These are phyloP conservation scores for Lumnitzera racemosa DNA, from an alignment of 345 rosid genomes.

Conservation along the genomic window DNA sequence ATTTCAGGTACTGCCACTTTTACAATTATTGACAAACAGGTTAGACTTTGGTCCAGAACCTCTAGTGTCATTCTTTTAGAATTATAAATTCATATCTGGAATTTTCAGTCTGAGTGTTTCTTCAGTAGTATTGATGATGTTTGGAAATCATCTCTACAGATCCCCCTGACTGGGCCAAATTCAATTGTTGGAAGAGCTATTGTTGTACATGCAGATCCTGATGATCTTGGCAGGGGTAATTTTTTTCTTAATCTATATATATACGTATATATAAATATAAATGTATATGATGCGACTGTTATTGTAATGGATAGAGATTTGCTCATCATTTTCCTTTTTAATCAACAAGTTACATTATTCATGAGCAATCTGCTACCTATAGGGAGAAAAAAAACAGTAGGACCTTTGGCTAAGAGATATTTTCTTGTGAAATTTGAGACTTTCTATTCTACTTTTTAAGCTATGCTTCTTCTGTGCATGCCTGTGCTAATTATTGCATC, in stretches of 20 bases:
- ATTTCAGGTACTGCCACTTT: constrained; percentile 59
- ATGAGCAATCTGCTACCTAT: no score
- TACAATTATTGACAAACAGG: constrained; percentile 61
- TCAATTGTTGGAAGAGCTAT: constrained; percentile 90
- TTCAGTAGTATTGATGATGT: background rate
- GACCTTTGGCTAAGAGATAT: no score
- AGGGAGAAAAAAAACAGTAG: no score
- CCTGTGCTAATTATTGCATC: no score
- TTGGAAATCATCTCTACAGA: constrained; percentile 18
- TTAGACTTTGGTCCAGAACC: constrained; percentile 9
- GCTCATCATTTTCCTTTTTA: no score
- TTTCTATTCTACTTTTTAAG: no score
- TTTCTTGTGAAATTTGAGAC: no score
- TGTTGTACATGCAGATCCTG: constrained; percentile 88
- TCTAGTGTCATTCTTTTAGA: background rate
- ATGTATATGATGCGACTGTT: background rate
- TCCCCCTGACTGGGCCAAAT: constrained; percentile 73
- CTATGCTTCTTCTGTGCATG: no score
- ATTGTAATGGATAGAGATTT: background rate
- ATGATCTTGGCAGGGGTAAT: constrained; percentile 97
- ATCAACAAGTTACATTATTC: no score
- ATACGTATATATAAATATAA: no score
- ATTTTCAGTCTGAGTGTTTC: background rate
- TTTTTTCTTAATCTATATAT: background rate
- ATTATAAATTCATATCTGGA: background rate